Evolutionary conservation across 2,329 filamentous ascomycete species (phyloP), one percentile per base, ranked within the genome.

Genomic region (Mycocentrospora acerina): DNA sequence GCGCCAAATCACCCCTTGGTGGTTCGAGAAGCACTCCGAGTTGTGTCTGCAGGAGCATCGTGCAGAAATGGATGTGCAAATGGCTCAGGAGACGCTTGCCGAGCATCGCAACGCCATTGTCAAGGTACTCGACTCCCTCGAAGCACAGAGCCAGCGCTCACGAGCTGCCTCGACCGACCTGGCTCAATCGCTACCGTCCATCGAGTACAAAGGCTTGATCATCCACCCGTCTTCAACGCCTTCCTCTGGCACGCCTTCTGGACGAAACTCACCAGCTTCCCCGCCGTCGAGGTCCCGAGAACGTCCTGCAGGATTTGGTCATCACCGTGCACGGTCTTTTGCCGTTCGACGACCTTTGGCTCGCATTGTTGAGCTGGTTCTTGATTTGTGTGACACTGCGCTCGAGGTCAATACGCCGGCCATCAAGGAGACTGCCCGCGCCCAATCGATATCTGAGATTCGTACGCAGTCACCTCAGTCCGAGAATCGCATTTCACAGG

Each of bases 21-120:
- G 93, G 94, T 98, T 98, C 56, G 93, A 98, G 70, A 98, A 97
- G 68, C 93, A 98, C 65, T 95, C 91, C 2, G 94, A 98, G 58
- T 74, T 97, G 14, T 98, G 93, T 61, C 75, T 96, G 38, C 90
- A 97, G 64, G 93, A 98, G 64, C 93, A 98, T 62, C 85, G 87
- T 35, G 91, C 93, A 1, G 93, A 98, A 65, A 94, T 96, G 88
- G 91, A 97, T 56, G 90, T 98, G 4, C 91, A 98, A 64, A 85
- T 97, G 76, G 83, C 90, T 5, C 93, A 98, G 60, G 93, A 98
- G 62, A 89, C 82, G 46, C 74, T 98, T 32, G 86, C 85, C 6
- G 93, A 98, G 60, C 93, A 98, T 68, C 85, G 93, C 5, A 90
- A 95, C 67, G 80, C 87, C 26, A 95, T 98, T 56, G 93, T 98